Conservation (phyloP, 495 filamentous ascomycete species). For the Annulohypoxylon nitens region DNA sequence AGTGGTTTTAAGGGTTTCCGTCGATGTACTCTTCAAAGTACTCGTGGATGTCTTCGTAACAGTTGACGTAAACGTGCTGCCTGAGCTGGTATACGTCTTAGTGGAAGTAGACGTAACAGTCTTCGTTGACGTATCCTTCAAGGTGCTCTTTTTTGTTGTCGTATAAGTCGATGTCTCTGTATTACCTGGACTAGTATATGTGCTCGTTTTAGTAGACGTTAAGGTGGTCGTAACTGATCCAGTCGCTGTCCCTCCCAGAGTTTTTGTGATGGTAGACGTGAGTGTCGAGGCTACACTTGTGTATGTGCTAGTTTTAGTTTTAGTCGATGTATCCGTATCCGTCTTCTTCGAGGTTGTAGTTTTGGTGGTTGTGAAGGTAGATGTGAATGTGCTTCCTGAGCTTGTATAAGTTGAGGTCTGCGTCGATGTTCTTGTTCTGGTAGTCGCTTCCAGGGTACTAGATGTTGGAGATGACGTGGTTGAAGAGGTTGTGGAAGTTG, state of each 20-base stretch:
- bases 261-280: conserved; percentile 30
- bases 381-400: conserved; percentile 24
- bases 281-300: conserved; percentile 18
- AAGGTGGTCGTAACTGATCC: conserved; percentile 3
- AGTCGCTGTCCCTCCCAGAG: background rate
- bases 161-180: conserved; percentile 35
- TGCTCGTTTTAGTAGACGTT: conserved; percentile 32
- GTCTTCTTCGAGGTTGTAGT: conserved; percentile 27
- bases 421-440: background rate
- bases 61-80: conserved; percentile 32
- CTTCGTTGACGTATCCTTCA: background rate
- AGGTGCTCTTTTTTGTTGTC: conserved; percentile 4
- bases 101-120: conserved; percentile 19
- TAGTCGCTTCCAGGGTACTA: background rate
- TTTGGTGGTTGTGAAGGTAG: conserved; percentile 21
- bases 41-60: conserved; percentile 7
- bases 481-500: background rate
- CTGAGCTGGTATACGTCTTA: conserved; percentile 25
- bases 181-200: conserved; percentile 21
- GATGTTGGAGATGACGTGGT: background rate
- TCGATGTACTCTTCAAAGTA: background rate
- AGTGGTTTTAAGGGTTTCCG: conserved; percentile 20
- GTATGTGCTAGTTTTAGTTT: conserved; percentile 30
- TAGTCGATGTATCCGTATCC: background rate
- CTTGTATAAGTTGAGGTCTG: conserved; percentile 12